Evolutionary conservation across 495 filamentous ascomycete species (phyloP).

Genomic region (Aspergillus incahuasiensis): DNA sequence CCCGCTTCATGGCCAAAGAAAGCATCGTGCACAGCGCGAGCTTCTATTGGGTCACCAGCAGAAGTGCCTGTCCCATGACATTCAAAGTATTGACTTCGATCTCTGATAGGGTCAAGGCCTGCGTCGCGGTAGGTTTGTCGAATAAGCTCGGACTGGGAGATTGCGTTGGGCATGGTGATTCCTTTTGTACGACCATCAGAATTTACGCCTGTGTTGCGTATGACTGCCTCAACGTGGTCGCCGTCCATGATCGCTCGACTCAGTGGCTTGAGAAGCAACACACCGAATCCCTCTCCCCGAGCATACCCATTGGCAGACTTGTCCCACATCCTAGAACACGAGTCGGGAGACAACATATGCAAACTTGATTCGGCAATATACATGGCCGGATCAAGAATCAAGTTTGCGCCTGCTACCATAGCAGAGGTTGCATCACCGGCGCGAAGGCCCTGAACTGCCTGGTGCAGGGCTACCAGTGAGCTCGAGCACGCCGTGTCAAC

Average conservation of each 20-base stretch:
- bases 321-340: background rate
- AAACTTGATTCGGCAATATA: background rate
- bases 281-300: slow-evolving; percentile 31
- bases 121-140: background rate
- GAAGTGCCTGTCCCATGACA: slow-evolving; percentile 39
- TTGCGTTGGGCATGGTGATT: background rate
- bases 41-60: slow-evolving; percentile 14
- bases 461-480: background rate
- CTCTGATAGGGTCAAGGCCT: background rate
- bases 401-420: background rate
- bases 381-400: background rate
- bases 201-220: slow-evolving; percentile 42
- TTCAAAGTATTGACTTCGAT: slow-evolving; percentile 19
- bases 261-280: slow-evolving; percentile 29
- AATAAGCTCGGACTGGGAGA: background rate
- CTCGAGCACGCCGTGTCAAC: background rate
- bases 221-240: slow-evolving; percentile 31
- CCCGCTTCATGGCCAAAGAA: no score
- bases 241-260: slow-evolving; percentile 20
- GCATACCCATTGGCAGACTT: slow-evolving; percentile 24
- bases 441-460: background rate
- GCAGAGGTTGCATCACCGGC: background rate
- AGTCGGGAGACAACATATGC: background rate
- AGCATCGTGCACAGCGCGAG: background rate
- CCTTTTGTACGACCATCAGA: slow-evolving; percentile 23